Percentiles rank a stretch among this genome's conserved stretches.
These are phyloP conservation scores for Paecilomyces variotii DNA, from an alignment of 2,329 filamentous ascomycete species.

Conservation along the genomic window DNA sequence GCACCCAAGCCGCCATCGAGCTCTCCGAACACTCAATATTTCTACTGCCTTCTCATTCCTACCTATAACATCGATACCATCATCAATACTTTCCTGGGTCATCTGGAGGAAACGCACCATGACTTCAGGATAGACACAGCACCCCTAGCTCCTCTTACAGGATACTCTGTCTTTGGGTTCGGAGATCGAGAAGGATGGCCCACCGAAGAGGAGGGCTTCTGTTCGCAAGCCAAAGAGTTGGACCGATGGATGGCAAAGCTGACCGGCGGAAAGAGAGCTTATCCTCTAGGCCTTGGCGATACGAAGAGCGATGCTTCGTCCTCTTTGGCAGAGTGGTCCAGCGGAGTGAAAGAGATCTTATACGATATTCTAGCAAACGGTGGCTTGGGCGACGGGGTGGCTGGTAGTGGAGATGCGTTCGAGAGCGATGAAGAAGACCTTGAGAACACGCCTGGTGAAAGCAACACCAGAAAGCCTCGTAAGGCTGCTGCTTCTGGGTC, in stretches of 20 bases:
- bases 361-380: conserved; percentile 47
- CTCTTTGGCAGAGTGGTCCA: conserved; percentile 67
- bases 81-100: conserved; percentile 76
- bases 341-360: conserved; percentile 66
- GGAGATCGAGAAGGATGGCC: conserved; percentile 91
- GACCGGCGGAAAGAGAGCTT: conserved; percentile 77
- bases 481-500: conserved; percentile 38
- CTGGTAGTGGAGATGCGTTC: conserved; percentile 71
- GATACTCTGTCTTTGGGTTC: conserved; percentile 90
- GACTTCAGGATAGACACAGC: conserved; percentile 94
- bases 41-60: conserved; percentile 80
- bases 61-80: conserved; percentile 95
- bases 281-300: conserved; percentile 81
- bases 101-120: conserved; percentile 86
- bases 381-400: conserved; percentile 56
- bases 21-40: conserved; percentile 47
- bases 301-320: conserved; percentile 63
- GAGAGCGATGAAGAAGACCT: conserved; percentile 75
- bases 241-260: conserved; percentile 98
- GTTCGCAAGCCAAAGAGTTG: conserved; percentile 80
- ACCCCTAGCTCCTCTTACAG: conserved; percentile 65
- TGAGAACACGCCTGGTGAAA: conserved; percentile 47
- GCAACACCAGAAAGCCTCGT: conserved; percentile 43
- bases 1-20: conserved; percentile 55
- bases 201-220: conserved; percentile 82